Evolutionary conservation across 2,329 filamentous ascomycete genomes (phyloP).

Genomic region (Colletotrichum graminicola): DNA sequence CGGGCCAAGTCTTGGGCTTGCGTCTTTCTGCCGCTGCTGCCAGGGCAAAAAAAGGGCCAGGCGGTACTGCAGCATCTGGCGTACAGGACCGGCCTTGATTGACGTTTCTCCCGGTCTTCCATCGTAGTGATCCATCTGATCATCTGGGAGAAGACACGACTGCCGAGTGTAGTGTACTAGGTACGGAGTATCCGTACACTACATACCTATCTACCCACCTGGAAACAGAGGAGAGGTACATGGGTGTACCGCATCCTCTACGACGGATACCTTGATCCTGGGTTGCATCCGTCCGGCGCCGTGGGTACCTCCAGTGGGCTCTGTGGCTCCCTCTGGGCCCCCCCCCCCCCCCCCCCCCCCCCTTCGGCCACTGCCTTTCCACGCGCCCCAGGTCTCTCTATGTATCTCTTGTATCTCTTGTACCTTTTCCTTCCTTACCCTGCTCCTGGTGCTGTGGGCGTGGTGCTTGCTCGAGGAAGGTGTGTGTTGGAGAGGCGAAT

Average conservation of each 20-base stretch:
- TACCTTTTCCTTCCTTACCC: conserved; percentile 3
- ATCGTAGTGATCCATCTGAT: conserved; percentile 1
- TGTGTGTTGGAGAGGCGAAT: not conserved
- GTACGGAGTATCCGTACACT: too few relatives aligned
- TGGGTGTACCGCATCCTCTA: not conserved
- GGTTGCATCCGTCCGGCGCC: conserved; percentile 40
- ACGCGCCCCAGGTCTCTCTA: conserved; percentile 26
- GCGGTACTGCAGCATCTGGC: conserved; percentile 12
- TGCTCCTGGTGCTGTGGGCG: not conserved
- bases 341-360: conserved; percentile 13
- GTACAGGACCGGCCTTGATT: conserved; percentile 8
- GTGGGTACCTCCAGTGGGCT: conserved; percentile 28
- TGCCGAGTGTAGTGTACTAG: not conserved
- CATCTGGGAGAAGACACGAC: not conserved
- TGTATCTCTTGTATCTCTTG: conserved; percentile 34
- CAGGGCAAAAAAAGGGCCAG: conserved; percentile 3
- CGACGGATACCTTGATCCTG: conserved; percentile 21
- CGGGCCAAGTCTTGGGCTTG: conserved; percentile 19
- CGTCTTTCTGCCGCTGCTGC: not conserved
- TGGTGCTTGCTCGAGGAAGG: conserved; percentile 16
- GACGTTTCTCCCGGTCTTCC: conserved; percentile 9
- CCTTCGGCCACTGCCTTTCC: conserved; percentile 22
- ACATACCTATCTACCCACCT: not conserved
- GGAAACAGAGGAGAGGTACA: conserved; percentile 18
- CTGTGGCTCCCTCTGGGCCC: not conserved